Percentiles rank a stretch among this genome's conserved stretches.
Evolutionary conservation across 805 yeast genomes (phyloP).

Genomic region (Sugiyamaella marilandica): DNA sequence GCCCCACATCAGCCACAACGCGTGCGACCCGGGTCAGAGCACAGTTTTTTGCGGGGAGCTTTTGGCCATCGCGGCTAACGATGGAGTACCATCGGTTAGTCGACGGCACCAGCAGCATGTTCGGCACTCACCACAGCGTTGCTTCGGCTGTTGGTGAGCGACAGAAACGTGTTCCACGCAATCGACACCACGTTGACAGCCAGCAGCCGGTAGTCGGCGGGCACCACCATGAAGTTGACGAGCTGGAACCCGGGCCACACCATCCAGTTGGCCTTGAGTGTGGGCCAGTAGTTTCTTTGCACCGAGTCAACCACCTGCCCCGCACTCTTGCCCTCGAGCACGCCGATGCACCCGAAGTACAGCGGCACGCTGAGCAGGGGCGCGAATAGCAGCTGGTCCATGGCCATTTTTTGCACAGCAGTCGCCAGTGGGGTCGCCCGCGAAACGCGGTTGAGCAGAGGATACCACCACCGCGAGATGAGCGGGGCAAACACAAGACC

Average conservation of each 20-base stretch:
- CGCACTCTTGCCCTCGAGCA: slow-evolving; percentile 52
- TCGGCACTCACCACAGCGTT: neutral
- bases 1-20: too few relatives aligned
- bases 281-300: slow-evolving; percentile 44
- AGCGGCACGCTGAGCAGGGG: slow-evolving; percentile 66
- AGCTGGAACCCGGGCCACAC: slow-evolving; percentile 87
- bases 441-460: slow-evolving; percentile 43
- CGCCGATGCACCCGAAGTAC: slow-evolving; percentile 63
- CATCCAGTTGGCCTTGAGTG: slow-evolving; percentile 69
- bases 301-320: slow-evolving; percentile 36
- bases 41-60: too few relatives aligned
- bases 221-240: slow-evolving; percentile 66
- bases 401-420: slow-evolving; percentile 48
- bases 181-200: slow-evolving; percentile 68
- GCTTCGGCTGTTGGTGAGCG: slow-evolving; percentile 44
- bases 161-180: slow-evolving; percentile 79
- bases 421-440: slow-evolving; percentile 27
- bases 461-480: slow-evolving; percentile 63
- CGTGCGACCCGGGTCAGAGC: too few relatives aligned
- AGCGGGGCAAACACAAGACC: slow-evolving; percentile 70
- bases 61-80: too few relatives aligned
- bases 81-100: too few relatives aligned
- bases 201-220: slow-evolving; percentile 61
- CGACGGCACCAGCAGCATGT: too few relatives aligned
- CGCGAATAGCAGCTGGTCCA: slow-evolving; percentile 74